Evolutionary conservation across 2,329 filamentous ascomycete genomes (phyloP), one percentile per base, ranked within the genome.

Genomic region (Onygenales sp.): DNA sequence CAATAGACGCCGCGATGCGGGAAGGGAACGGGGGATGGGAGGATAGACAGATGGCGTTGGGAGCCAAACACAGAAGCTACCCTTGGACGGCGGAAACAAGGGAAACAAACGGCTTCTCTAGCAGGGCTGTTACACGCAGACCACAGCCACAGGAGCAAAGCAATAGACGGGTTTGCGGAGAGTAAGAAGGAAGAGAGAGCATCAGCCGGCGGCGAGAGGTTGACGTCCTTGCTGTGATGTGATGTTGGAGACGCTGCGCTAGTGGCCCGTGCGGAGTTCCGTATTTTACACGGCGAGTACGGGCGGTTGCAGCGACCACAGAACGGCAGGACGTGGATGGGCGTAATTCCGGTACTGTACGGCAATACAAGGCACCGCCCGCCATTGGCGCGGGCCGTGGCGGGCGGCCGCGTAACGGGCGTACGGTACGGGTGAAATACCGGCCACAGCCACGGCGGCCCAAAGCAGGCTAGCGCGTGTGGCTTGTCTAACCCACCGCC

Each of bases 1-100:
- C 63, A 61, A 34, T 40, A 37, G 46, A 36, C 13, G 9, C 32
- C 27, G 32, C 36, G 8, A 27, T 42, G 14, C 10, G 31, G 37
- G 14, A 40, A 47, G 21, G 13, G 17, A 47, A 31, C 7, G 44
- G 9, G 10, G 31, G 44, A 13, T 32, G 8, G 5, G 11, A 44
- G 44, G 31, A 10, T 32, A 14, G 44, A 27, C 10, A 27, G 42
- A 3, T 44, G 42, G 42, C 21, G 10, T 40, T 11, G 11, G 37
- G 37, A 40, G 37, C 14, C 11, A 11, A 11, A 11, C 37, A 14
- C 14, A 40, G 37, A 11, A 14, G 37, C 37, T 14, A 11, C 11
- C 14, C 11, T 40, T 40, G 6, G 11, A 6, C 37, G 4, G 37
- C 6, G 4, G 14, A 11, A 40, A 14, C 37, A 40, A 14, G 14